Percentiles rank a stretch among this genome's conserved stretches.
Evolutionary conservation across 164 flowering plant species (phyloP).

Genomic region (Santalum album): DNA sequence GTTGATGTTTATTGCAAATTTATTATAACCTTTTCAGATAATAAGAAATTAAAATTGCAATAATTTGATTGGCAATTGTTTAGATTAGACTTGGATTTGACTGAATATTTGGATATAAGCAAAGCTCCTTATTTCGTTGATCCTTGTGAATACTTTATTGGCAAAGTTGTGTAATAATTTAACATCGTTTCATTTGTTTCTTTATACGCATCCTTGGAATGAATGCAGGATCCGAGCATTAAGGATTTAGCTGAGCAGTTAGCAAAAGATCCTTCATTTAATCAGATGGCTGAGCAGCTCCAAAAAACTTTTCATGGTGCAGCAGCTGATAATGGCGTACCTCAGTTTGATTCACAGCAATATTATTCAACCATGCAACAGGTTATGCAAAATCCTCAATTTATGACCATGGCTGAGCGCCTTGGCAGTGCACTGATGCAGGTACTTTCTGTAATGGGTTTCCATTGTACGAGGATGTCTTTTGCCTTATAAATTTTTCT

Average conservation of each 20-base stretch:
- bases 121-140: background rate
- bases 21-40: too few species aligned
- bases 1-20: too few species aligned
- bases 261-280: slow-evolving; percentile 88
- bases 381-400: slow-evolving; percentile 95
- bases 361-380: slow-evolving; percentile 83
- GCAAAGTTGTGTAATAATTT: background rate
- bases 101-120: too few species aligned
- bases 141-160: background rate
- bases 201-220: slow-evolving; percentile 7
- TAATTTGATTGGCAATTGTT: too few species aligned
- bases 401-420: slow-evolving; percentile 94
- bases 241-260: slow-evolving; percentile 86
- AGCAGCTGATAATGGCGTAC: slow-evolving; percentile 40
- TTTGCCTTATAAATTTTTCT: background rate
- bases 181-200: background rate
- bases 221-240: slow-evolving; percentile 76
- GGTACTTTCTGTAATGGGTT: slow-evolving; percentile 29
- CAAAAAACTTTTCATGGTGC: slow-evolving; percentile 66
- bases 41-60: too few species aligned
- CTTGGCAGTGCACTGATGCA: slow-evolving; percentile 91
- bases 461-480: background rate
- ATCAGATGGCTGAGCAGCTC: slow-evolving; percentile 92
- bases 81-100: too few species aligned
- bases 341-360: slow-evolving; percentile 72